Evolutionary conservation across 805 yeast species (phyloP).

Genomic region (Candida nemodendra): DNA sequence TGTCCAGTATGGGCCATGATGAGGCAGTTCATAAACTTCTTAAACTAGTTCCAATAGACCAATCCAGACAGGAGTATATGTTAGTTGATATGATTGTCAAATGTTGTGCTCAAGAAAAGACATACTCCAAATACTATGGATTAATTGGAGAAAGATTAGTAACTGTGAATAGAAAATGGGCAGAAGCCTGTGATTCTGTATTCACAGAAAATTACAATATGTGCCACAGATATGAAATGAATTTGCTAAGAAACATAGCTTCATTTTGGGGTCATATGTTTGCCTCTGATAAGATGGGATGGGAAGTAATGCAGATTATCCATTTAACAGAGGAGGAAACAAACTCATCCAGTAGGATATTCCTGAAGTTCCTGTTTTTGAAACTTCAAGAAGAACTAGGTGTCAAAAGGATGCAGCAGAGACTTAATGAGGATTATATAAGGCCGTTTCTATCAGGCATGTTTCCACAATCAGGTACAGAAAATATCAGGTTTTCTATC

Average conservation of each 20-base stretch:
- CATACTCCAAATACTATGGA: slow-evolving; percentile 85
- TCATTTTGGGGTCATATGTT: slow-evolving; percentile 83
- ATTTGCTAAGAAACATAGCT: slow-evolving; percentile 74
- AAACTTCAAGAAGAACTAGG: slow-evolving; percentile 81
- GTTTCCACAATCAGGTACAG: slow-evolving; percentile 58
- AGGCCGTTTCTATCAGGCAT: slow-evolving; percentile 51
- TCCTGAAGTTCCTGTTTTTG: slow-evolving; percentile 76
- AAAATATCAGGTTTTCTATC: slow-evolving; percentile 70
- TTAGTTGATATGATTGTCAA: slow-evolving; percentile 73
- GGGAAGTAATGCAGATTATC: slow-evolving; percentile 57
- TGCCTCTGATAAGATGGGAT: slow-evolving; percentile 64
- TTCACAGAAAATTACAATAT: slow-evolving; percentile 57
- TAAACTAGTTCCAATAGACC: slow-evolving; percentile 43
- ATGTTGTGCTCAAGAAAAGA: slow-evolving; percentile 81
- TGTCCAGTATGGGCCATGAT: slow-evolving; percentile 87
- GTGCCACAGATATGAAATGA: slow-evolving; percentile 68
- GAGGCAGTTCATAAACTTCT: slow-evolving; percentile 89
- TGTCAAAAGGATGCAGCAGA: slow-evolving; percentile 42
- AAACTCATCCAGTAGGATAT: slow-evolving; percentile 77
- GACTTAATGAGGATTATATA: slow-evolving; percentile 53
- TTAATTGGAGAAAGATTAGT: slow-evolving; percentile 68
- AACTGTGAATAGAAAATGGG: slow-evolving; percentile 55
- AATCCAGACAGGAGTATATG: slow-evolving; percentile 44
- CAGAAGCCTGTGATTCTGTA: slow-evolving; percentile 44
- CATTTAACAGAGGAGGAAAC: slow-evolving; percentile 68